These are phyloP conservation scores for Penicillium rolfsii DNA, from an alignment of 2,329 filamentous ascomycete species.

Conservation along the genomic window DNA sequence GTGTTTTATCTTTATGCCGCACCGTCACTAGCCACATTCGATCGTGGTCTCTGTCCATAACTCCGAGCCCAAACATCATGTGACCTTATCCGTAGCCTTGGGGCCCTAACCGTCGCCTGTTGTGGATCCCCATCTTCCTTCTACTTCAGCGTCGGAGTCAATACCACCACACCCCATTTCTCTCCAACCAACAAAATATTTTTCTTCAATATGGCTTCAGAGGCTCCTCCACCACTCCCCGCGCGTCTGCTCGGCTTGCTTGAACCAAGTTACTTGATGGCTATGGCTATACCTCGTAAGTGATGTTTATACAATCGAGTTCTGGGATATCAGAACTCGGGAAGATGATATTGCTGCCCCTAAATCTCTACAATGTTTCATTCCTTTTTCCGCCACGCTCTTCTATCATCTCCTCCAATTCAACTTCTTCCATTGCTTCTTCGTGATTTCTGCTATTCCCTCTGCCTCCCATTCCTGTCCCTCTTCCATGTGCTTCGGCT, in stretches of 20 bases:
- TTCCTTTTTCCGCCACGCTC: neutral
- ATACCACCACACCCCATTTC: neutral
- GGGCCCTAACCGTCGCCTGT: neutral
- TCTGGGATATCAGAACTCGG: neutral
- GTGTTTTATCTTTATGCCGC: neutral
- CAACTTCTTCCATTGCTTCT: too few species aligned
- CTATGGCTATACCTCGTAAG: slow-evolving; percentile 35
- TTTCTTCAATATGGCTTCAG: slow-evolving; percentile 13
- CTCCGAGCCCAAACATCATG: neutral
- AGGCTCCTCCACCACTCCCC: slow-evolving; percentile 18
- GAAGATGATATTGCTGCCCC: neutral
- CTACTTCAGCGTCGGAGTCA: neutral
- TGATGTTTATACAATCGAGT: neutral
- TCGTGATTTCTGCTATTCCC: neutral
- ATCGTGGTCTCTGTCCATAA: neutral
- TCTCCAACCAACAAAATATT: neutral
- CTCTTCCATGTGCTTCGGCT: neutral
- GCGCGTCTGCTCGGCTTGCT: slow-evolving; percentile 27
- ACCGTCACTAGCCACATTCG: neutral
- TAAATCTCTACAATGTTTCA: neutral
- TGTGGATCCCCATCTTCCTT: neutral
- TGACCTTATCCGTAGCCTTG: neutral
- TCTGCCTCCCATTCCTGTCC: neutral
- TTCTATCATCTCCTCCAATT: neutral
- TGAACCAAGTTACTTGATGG: slow-evolving; percentile 33